Evolutionary conservation across 1,284 basidiomycete genomes (phyloP).

Genomic region (Boletus semigastroideus): DNA sequence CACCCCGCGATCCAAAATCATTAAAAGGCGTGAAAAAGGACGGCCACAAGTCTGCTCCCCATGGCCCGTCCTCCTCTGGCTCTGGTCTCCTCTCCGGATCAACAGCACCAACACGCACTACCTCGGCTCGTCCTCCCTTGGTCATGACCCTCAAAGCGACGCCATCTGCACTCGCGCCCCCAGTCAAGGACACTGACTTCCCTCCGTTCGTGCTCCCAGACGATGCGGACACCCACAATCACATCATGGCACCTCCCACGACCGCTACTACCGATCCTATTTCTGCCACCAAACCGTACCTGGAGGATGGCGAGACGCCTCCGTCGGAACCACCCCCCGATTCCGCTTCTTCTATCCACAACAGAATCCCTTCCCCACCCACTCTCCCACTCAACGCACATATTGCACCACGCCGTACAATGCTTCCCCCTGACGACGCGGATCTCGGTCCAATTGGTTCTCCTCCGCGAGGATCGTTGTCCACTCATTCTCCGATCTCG

Average conservation of each 20-base stretch:
- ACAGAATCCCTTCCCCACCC: constrained; percentile 32
- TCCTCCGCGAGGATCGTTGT: constrained; percentile 52
- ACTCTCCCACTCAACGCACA: constrained; percentile 56
- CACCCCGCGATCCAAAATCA: constrained; percentile 40
- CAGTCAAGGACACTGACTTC: constrained; percentile 74
- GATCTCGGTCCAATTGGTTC: constrained; percentile 81
- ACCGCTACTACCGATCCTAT: constrained; percentile 1
- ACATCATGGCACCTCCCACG: neutral
- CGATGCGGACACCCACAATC: constrained; percentile 42
- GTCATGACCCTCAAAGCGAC: constrained; percentile 67
- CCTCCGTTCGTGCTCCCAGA: constrained; percentile 64
- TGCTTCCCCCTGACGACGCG: constrained; percentile 32
- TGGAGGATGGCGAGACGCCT: constrained; percentile 4
- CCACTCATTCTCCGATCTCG: constrained; percentile 53
- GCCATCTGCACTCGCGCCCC: constrained; percentile 76
- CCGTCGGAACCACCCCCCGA: constrained; percentile 5
- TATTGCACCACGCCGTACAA: constrained; percentile 39
- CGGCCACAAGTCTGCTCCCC: constrained; percentile 18
- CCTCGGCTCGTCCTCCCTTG: constrained; percentile 57
- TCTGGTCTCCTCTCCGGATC: constrained; percentile 54
- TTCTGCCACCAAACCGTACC: neutral
- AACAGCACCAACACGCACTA: constrained; percentile 50
- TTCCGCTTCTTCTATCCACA: constrained; percentile 10
- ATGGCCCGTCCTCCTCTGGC: constrained; percentile 10
- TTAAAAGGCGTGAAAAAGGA: constrained; percentile 42